Base-by-base conservation (phyloP, 23 red algal genomes). In the Chondrus crispus region DNA sequence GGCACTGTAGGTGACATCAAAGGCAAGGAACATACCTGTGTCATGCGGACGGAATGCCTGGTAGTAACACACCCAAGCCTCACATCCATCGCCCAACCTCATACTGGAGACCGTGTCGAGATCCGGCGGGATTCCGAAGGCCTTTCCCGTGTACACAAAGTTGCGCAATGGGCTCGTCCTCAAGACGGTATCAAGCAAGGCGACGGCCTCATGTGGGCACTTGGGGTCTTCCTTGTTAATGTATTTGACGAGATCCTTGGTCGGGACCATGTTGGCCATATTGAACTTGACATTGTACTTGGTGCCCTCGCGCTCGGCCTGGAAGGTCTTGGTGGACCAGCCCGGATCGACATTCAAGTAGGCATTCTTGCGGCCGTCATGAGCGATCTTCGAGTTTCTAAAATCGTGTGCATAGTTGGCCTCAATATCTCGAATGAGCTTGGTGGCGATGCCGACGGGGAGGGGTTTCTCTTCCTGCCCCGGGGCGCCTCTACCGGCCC, bases 281-380 rank as follows among this genome's bases (percentile, higher is more conserved):
- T 28, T 71, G 40, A 88, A 87, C 37, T 43, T 60, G 40, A 94
- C 57, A 12, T 82, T 88, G 62, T 88, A 94, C 42, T 69, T 70
- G 62, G 60, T 87, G 14, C 75, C 76, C 60, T 87, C 82, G 45
- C 69, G 55, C 45, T 88, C 26, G 2, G 74, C 54, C 22, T 47
- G 36, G 64, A 94, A 70, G 16, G 72, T 39, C 60, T 69, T 87
- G 3, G 57, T 81, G 33, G 42, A 35, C 70, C 71, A 88, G 83
- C 32, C 66, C 32, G 82, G 82, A 20, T 82, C 33, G 48, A 68
- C 53, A n/a, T 43, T 50, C 20, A 80, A 64, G 70, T 87, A 94
- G 32, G 84, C 92, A 73, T 94, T 94, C 55, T 94, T 94, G 18
- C 81, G 47, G 12, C 92, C 92, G 70, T 94, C 92, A 57, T 94